Evolutionary conservation across 306 rosid genomes (phyloP).

Genomic region (Delonix regia): DNA sequence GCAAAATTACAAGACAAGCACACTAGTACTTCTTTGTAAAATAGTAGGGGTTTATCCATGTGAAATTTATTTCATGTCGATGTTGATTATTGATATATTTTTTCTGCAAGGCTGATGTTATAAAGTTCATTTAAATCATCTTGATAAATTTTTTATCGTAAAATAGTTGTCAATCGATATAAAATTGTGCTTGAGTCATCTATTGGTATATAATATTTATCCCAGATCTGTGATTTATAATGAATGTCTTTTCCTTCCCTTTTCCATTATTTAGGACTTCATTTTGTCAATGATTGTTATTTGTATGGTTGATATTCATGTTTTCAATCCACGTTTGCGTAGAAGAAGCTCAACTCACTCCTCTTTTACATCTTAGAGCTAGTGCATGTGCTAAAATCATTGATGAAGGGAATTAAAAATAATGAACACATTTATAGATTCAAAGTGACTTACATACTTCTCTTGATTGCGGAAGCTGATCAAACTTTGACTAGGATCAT

Average conservation of each 20-base stretch:
- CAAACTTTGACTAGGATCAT: too few relatives aligned
- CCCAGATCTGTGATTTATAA: background rate
- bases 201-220: background rate
- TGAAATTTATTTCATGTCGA: background rate
- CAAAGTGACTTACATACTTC: too few relatives aligned
- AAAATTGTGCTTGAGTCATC: background rate
- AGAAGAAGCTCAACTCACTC: slow-evolving; percentile 75
- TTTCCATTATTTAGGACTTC: background rate
- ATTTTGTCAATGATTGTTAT: background rate
- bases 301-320: background rate
- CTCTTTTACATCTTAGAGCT: slow-evolving; percentile 73
- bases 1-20: background rate
- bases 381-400: slow-evolving; percentile 81
- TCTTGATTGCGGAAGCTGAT: too few relatives aligned
- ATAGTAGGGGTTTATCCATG: background rate
- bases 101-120: background rate
- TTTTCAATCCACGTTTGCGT: slow-evolving; percentile 11
- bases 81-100: background rate
- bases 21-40: background rate
- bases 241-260: slow-evolving; percentile 10
- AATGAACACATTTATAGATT: too few relatives aligned
- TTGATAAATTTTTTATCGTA: background rate
- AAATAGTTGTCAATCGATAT: background rate
- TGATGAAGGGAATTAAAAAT: too few relatives aligned
- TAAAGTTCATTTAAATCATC: background rate